phyloP scores from a whole-genome alignment of 2,329 filamentous ascomycete species.

The Aspergillus novofumigatus region DNA sequence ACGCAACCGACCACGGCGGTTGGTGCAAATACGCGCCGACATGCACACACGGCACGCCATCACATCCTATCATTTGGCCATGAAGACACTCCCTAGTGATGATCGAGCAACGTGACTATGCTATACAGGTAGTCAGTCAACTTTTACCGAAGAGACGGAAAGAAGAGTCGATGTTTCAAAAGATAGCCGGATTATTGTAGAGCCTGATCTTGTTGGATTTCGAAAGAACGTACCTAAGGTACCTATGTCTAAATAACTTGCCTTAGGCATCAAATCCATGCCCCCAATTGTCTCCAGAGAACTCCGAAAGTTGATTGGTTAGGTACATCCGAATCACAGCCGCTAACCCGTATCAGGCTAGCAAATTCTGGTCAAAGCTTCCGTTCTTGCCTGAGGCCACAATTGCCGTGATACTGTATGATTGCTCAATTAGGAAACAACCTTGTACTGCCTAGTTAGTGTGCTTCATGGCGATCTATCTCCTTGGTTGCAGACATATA shows the following conservation, averaged over 20 bases:
- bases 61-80: constrained; percentile 1
- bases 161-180: not conserved
- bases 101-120: not conserved
- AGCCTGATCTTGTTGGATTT: no score
- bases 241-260: not conserved
- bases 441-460: not conserved
- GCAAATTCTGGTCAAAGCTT: not conserved
- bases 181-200: not conserved
- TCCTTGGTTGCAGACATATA: not conserved
- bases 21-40: constrained; percentile 6
- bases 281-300: not conserved
- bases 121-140: not conserved
- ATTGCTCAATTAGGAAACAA: not conserved
- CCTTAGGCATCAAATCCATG: not conserved
- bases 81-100: not conserved
- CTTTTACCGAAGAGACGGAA: not conserved
- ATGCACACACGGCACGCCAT: constrained; percentile 3
- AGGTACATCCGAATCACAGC: not conserved
- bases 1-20: not conserved
- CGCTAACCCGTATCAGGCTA: not conserved
- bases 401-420: not conserved
- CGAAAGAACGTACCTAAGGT: no score
- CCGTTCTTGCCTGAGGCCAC: not conserved
- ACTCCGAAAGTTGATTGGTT: not conserved
- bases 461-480: not conserved